Evolutionary conservation across 345 rosid genomes (phyloP), one percentile per base, ranked within the genome.

Genomic region (Trapa bicornis): DNA sequence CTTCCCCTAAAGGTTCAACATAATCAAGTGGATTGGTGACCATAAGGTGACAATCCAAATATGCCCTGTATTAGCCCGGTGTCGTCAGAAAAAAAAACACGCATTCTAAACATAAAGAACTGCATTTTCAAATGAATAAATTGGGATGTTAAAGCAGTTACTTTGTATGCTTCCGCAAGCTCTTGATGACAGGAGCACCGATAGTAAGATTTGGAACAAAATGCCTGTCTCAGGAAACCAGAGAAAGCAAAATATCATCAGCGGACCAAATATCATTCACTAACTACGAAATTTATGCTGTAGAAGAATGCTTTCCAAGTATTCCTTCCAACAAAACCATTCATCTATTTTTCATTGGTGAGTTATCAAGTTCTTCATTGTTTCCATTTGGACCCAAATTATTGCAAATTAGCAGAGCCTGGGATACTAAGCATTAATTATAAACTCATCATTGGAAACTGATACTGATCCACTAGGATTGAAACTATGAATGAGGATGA

Each of bases 31-130:
- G 98, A 75, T 92, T 89, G 43, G 88, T 83, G 58, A 92, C 98
- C 96, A 92, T 87, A 61, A 92, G 85, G 75, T 87, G 98, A 76
- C 98, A 93, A 79, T 93, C 98, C 72, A 93, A 79, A 81, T 85
- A 93, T 61, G 96, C 94, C 80, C 94, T 93, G 79, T 39, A 60
- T 71, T 41, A 67, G 67, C 73, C 72, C 15, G 63, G 29, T 22
- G 29, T 22, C 29, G 29, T 22, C 29, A 22, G 29, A 22, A 22
- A 22, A 22, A 22, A 22, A 22, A 22, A 22, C 29, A 22, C 29
- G 29, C 29, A 22, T 22, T 22, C 29, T 22, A 22, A 22, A 22
- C 29, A 3, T 1, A 58, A 32, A 32, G 38, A 32, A 58, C 38
- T 1, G 1, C 8, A 12, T 8, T 54, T n/a, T 54, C 60, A n/a